Evolutionary conservation across 192 early-diverging fungal genomes (phyloP), one percentile per base, ranked within the genome.

Genomic region (Jimgerdemannia lactiflua): DNA sequence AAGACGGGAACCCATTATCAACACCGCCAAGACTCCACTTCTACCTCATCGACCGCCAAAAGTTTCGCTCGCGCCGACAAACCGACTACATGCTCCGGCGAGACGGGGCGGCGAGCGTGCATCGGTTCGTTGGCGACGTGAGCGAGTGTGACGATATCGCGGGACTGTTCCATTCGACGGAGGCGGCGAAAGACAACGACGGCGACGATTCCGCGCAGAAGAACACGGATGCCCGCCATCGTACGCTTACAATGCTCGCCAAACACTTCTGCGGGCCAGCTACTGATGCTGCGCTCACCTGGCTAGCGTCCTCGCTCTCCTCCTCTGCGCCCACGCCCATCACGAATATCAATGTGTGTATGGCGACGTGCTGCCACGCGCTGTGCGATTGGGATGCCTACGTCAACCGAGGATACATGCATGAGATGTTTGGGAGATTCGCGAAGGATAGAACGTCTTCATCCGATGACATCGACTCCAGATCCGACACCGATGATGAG

Each of bases 311-410:
- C 49, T 54, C 49, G 49, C 4, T 54, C 49, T 11, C 49, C 49
- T 7, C 49, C 49, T 7, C 49, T 54, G n/a, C n/a, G n/a, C 49
- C 49, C 49, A 4, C 49, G 11, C 4, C 49, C 49, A 11, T 54
- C 49, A 54, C 49, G 4, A 7, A 11, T 54, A 54, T 54, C 67
- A 67, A 67, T 8, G 40, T 67, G 4, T 41, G 67, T n/a, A 17
- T 67, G 67, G 67, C 67, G 6, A 20, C 67, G 4, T 67, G 67
- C 40, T 67, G 67, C 40, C 67, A 67, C 40, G 19, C 67, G 67
- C 67, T 67, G 7, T 67, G 67, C 40, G n/a, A 4, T n/a, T 67
- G 67, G 67, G 67, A 67, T 8, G n/a, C 67, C 67, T 67, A 67
- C 40, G 40, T n/a, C 40, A 41, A 41, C 67, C 67, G n/a, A 67